Base-by-base conservation (phyloP, 768 basidiomycete species). In the Heimioporus sp. region DNA sequence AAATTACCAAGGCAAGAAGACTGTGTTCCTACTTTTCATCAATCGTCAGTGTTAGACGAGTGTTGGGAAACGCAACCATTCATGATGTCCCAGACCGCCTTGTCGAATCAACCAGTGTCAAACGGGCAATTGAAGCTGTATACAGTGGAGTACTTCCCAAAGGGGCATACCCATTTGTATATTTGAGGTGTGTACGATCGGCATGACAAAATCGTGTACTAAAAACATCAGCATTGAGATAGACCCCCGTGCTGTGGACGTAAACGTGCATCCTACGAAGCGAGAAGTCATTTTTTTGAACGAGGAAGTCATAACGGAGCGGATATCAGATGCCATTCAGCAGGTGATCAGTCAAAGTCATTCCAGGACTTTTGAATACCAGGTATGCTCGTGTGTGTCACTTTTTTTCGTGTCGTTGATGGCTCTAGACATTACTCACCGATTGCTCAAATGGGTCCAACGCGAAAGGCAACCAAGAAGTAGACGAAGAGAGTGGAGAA, bases 211-310 rank as follows among this genome's bases (percentile, higher is more conserved):
- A 13, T 41, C 31, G 16, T 36, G 30, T 12, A 45, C 52, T 54
- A 13, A 45, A 44, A 39, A 43, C 42, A 21, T 24, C 53, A 95
- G 94, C 59, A 68, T 98, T 39, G 76, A 85, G 38, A 86, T 98
- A 59, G 86, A 93, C 54, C 92, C 94, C 0, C 79, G 83, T 30
- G 84, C 88, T 21, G 87, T 99, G 16, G 97, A 99, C 60, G 95
- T 98, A 48, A 99, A 99, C 61, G 93, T 98, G 9, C 95, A 98
- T 65, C 97, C 96, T 0, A 98, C 97, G 2, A 99, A 99, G 67
- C 87, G 90, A 41, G 95, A 98, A 66, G 93, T 98, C 1, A 91
- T 93, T 58, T 98, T 98, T 62, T 68, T 98, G 44, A 83, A 97
- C 55, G 93, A 98, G 66, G 96, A 98, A 47, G 75, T 72, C 13